These are phyloP conservation scores for Hypoxylon subgilvum DNA, from an alignment of 495 filamentous ascomycete species.

Conservation along the genomic window DNA sequence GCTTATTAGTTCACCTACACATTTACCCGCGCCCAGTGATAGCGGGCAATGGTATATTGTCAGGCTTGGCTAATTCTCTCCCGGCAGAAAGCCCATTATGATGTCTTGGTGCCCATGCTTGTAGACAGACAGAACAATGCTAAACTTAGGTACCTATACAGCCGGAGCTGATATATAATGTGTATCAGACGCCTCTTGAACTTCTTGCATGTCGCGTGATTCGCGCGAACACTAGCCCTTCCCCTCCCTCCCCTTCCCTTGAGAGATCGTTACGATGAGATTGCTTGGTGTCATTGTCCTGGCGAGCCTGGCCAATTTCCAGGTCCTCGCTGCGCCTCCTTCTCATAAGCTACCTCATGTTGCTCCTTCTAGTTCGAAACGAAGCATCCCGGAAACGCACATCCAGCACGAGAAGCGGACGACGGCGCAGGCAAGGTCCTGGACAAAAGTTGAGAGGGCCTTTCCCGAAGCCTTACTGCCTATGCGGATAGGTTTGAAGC, in stretches of 20 bases:
- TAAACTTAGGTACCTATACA: not conserved
- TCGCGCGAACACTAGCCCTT: conserved; percentile 1
- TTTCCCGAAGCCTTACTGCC: conserved; percentile 36
- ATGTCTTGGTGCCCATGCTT: conserved; percentile 2
- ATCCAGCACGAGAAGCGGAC: conserved; percentile 47
- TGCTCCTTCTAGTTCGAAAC: conserved; percentile 9
- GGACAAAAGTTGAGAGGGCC: conserved; percentile 40
- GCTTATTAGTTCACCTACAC: conserved; percentile 14
- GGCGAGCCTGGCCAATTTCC: conserved; percentile 13
- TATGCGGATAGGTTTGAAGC: conserved; percentile 38
- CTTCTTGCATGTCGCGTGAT: conserved; percentile 1
- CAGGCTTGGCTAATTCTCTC: conserved; percentile 28
- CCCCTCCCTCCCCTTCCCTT: not conserved
- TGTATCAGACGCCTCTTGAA: not conserved
- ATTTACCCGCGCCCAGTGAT: conserved; percentile 31
- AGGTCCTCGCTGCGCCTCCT: conserved; percentile 27
- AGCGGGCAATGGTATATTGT: conserved; percentile 23
- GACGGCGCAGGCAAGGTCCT: conserved; percentile 54
- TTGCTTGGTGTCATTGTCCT: conserved; percentile 19
- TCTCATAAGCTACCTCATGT: not conserved
- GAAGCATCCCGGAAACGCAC: conserved; percentile 34
- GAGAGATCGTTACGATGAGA: conserved; percentile 26
- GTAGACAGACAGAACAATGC: conserved; percentile 23
- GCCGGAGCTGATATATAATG: conserved; percentile 22
- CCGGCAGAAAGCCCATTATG: conserved; percentile 16